Base-by-base conservation (phyloP, 371 early-diverging fungal genomes). In the Mortierella sp. region DNA sequence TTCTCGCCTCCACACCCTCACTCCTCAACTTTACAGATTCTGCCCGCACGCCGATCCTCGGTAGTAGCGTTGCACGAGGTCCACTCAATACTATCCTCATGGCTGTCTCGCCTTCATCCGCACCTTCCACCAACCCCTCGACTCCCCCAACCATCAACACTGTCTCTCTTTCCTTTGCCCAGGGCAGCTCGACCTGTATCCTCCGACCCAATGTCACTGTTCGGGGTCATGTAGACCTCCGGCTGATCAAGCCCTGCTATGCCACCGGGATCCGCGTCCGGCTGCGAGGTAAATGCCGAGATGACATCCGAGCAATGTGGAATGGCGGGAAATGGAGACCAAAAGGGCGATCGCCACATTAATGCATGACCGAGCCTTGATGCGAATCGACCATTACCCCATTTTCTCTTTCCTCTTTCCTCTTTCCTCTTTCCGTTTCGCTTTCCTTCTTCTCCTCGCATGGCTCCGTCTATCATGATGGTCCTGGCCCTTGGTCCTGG, bases 181-280 rank as follows among this genome's bases (percentile, higher is more conserved):
- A 91, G 81, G 81, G 89, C 86, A 61, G 68, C 82, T 28, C 89
- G 83, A 92, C 93, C 88, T 43, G 93, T 91, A 61, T 94, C 89
- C 71, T 94, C 87, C 59, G 88, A 81, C 72, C 93, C 87, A 56
- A 90, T 75, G 44, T 79, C 67, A 46, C 80, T 53, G 69, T 84
- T 61, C 46, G 81, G 48, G 55, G 77, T 63, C 57, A 69, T 66
- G 52, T 75, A 68, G 66, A 74, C 55, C 48, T 81, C 65, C 45
- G 72, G 53, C 48, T 83, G 75, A 70, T 81, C 81, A 79, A 73
- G 25, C 60, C 80, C 1, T 79, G 80, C 58, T 70, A 79, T 57
- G 58, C 80, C 14, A 23, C 70, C 0, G 80, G 80, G 63, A 73
- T 79, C 62, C 73, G 80, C 11, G 64, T 79, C 21, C 56, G 46